Conservation (phyloP, 2,329 filamentous ascomycete genomes). For the Thielaviopsis musarum region DNA sequence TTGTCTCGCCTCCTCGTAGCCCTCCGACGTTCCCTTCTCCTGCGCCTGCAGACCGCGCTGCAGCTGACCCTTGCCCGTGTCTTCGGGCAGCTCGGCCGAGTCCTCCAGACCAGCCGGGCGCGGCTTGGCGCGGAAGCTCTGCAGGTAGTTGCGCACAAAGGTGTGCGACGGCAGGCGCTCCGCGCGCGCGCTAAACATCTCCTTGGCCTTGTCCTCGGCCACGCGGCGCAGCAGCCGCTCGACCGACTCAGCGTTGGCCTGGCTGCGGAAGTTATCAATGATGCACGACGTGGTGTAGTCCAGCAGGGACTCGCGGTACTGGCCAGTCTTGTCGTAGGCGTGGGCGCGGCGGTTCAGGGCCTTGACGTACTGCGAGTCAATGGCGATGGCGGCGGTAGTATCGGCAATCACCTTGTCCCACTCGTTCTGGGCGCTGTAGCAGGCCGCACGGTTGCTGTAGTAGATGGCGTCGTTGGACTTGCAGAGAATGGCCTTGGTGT, state of each 20-base stretch:
- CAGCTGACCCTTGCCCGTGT: constrained; percentile 70
- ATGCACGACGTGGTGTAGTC: constrained; percentile 99
- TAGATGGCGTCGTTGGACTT: constrained; percentile 96
- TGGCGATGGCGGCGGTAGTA: constrained; percentile 81
- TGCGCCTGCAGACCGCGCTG: constrained; percentile 69
- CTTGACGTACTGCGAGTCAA: constrained; percentile 94
- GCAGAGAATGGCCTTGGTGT: constrained; percentile 91
- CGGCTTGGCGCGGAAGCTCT: constrained; percentile 81
- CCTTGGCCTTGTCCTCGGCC: constrained; percentile 82
- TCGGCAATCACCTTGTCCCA: constrained; percentile 97
- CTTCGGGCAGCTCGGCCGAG: constrained; percentile 56
- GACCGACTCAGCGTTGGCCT: constrained; percentile 72
- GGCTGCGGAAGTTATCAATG: constrained; percentile 92
- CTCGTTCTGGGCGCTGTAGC: constrained; percentile 81
- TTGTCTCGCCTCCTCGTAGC: constrained; percentile 73
- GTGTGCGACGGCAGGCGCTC: constrained; percentile 88
- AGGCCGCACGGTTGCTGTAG: constrained; percentile 96
- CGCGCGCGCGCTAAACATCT: constrained; percentile 68
- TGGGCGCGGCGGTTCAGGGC: constrained; percentile 91
- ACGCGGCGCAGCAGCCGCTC: constrained; percentile 94
- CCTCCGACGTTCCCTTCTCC: constrained; percentile 72
- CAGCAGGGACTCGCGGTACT: constrained; percentile 84
- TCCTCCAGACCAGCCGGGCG: constrained; percentile 72
- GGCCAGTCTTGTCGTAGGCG: constrained; percentile 84
- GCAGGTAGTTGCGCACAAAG: constrained; percentile 96